Evolutionary conservation across 306 rosid genomes (phyloP), one percentile per base, ranked within the genome.

Genomic region (Rosa lucieae): DNA sequence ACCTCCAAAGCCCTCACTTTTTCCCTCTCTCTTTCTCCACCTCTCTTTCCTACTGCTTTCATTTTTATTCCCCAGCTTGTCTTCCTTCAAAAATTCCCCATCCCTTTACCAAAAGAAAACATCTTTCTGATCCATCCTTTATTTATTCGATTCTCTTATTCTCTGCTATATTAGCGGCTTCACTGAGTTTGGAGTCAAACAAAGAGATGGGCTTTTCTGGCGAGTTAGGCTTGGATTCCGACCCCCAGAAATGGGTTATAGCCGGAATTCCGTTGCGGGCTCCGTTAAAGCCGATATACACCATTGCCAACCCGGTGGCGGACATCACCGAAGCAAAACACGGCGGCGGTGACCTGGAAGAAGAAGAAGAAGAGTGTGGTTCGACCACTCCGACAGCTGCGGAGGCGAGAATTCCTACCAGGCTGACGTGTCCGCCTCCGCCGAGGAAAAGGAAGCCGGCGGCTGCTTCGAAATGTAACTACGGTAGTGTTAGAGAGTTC

Each of bases 401-500:
- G 69, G 97, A 88, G 47, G 68, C 94, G 6, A 87, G 89, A 63
- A 86, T 94, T 52, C 91, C 88, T 29, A 17, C 84, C 56, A 29
- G 72, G 70, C 72, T 89, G 77, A 84, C 76, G 17, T 94, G 99
- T 42, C 99, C 99, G n/a, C 95, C 95, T 6, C 87, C 97, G 42
- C 97, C 98, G 10, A 92, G 80, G 81, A 94, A 94, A 82, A 75
- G 76, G 62, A 94, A 91, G 70, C 49, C 96, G 29, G 74, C 94
- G 56, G 79, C 97, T 26, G 21, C 37, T 32, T 32, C 83, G 37
- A 92, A 92, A 81, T 91, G 87, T 76, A 90, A 87, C 77, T 89
- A 81, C 67, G 85, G 76, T 5, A 79, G 80, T 42, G 78, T 73
- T 6, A 77, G 82, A 47, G 93, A 91, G 81, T 92, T 94, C 87